Percentiles rank a stretch among this genome's conserved stretches.
phyloP scores from a whole-genome alignment of 768 basidiomycete species.

The Omphalotus guepiniiformis region DNA sequence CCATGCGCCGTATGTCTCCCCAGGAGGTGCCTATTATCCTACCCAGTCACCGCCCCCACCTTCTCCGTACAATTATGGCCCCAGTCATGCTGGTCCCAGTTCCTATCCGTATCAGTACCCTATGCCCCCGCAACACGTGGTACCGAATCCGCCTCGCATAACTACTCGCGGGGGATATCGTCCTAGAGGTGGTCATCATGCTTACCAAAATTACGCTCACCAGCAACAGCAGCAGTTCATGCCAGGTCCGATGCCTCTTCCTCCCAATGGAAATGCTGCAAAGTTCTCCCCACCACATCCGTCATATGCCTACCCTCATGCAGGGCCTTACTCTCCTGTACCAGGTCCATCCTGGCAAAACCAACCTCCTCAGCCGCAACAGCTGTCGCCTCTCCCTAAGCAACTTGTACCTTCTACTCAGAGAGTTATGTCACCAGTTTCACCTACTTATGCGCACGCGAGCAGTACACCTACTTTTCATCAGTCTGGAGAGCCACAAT shows the following conservation, averaged over 20 bases:
- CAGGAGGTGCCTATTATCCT: slow-evolving; percentile 24
- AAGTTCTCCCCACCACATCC: background rate
- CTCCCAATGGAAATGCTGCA: background rate
- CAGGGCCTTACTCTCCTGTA: background rate
- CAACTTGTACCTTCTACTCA: background rate
- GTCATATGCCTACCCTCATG: background rate
- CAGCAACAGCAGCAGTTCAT: slow-evolving; percentile 1
- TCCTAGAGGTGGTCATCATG: background rate
- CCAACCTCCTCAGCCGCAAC: background rate
- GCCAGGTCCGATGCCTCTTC: background rate
- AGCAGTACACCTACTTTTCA: background rate
- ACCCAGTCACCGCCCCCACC: slow-evolving; percentile 15
- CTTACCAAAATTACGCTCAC: slow-evolving; percentile 7
- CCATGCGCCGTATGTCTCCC: slow-evolving; percentile 7
- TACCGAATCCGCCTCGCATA: slow-evolving; percentile 5
- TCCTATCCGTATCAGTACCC: slow-evolving; percentile 11
- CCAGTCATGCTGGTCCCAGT: slow-evolving; percentile 11
- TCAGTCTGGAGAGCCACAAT: too few relatives aligned
- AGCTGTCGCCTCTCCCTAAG: background rate
- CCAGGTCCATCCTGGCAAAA: slow-evolving; percentile 1
- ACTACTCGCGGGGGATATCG: background rate
- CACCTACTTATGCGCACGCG: background rate
- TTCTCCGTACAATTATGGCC: slow-evolving; percentile 3
- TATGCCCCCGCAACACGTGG: slow-evolving; percentile 5
- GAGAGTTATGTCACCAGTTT: too few relatives aligned